Evolutionary conservation across 257 asterid genomes (phyloP), one percentile per base, ranked within the genome.

Genomic region (Przewalskia tangutica): DNA sequence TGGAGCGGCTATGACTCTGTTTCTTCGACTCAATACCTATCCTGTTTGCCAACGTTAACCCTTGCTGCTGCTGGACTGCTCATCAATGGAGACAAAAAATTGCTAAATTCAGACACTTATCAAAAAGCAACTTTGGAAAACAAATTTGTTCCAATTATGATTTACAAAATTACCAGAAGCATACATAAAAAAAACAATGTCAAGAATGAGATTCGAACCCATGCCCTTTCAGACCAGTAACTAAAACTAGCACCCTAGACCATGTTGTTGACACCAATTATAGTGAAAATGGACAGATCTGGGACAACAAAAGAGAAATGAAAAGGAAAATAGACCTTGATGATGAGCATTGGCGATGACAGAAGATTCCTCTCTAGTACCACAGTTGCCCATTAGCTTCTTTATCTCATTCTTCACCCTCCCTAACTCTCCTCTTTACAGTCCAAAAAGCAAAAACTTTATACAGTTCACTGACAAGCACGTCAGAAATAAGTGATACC

Each of bases 301-400:
- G 70, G 34, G 8, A 53, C 32, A 38, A 13, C 11, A 1, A 14
- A 10, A 68, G 11, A 36, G 8, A 79, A 27, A 14, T 27, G 32
- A 27, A 27, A 2, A 38, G 42, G 42, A 38, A 50, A 9, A 40
- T 32, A 13, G 50, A 90, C 97, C 97, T 93, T 93, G 99, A 77
- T 89, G 93, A 81, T 94, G 98, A 81, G 98, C 98, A 66, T 95
- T 93, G 73, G 98, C 85, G 83, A 96, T 90, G 82, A 92, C 98
- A 86, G 98, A 90, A 32, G 99, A 90, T 84, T 96, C 99, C 82
- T 95, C 98, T 80, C 98, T 89, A 91, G 98, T 95, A 83, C 99
- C 99, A 90, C 98, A 95, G 84, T 96, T 96, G 68, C 99, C 98
- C 99, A 96, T 96, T 20, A 50, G 66, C 48, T 86, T 81, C 80